A percentile compares a stretch with the other conserved stretches of the same genome.
Conservation (phyloP, 208 protist species). For the Naegleria lovaniensis region DNA sequence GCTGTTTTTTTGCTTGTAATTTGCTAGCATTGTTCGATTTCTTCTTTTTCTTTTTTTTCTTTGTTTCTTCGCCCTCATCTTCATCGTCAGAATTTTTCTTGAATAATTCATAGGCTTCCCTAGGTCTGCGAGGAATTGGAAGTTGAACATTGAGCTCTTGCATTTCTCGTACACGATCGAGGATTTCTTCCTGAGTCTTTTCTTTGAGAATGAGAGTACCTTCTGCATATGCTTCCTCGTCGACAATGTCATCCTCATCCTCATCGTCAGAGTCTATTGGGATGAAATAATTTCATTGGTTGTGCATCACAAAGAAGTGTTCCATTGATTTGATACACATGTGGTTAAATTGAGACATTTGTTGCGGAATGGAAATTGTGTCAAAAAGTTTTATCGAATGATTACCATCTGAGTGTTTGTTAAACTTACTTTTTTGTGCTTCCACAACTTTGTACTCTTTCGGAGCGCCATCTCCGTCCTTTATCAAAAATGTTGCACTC, state of each 20-base stretch:
- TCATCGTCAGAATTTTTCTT: background rate
- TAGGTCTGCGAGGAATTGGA: background rate
- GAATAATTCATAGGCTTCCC: background rate
- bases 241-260: constrained; percentile 62
- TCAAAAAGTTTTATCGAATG: too few relatives aligned
- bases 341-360: too few relatives aligned
- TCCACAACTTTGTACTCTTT: background rate
- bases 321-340: too few relatives aligned
- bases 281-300: too few relatives aligned
- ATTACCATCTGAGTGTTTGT: background rate
- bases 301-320: too few relatives aligned
- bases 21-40: background rate
- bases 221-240: constrained; percentile 43
- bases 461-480: constrained; percentile 28
- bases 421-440: background rate
- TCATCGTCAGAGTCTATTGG: constrained; percentile 35
- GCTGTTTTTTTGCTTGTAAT: constrained; percentile 41
- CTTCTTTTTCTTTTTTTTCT: background rate
- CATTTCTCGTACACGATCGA: background rate
- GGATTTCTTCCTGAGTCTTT: background rate
- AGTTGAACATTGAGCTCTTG: background rate
- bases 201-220: background rate
- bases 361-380: too few relatives aligned
- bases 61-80: background rate
- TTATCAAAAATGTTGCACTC: constrained; percentile 65